These are phyloP conservation scores for Acer negundo DNA, from an alignment of 345 rosid species.

Conservation along the genomic window DNA sequence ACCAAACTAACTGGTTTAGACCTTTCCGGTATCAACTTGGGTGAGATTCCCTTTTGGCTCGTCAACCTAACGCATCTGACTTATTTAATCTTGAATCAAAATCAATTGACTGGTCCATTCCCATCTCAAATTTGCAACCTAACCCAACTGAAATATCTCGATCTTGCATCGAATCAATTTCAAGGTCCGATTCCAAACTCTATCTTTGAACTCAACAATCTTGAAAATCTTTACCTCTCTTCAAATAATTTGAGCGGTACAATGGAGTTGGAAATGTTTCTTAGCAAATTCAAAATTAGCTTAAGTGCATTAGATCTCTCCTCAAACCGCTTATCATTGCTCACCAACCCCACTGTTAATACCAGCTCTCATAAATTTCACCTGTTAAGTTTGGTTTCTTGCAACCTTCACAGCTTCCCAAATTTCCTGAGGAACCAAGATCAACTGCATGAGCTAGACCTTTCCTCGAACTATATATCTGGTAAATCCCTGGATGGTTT, in stretches of 20 bases:
- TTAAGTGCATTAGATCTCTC: too few relatives aligned
- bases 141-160: background rate
- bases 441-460: too few relatives aligned
- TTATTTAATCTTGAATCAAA: accelerated
- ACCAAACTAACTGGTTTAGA: background rate
- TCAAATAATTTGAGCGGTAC: too few relatives aligned
- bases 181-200: constrained; percentile 27
- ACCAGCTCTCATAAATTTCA: background rate
- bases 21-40: background rate
- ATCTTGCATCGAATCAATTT: background rate
- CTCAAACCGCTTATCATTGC: too few relatives aligned
- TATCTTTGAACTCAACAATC: constrained; percentile 1
- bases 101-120: constrained; percentile 15
- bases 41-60: constrained; percentile 6
- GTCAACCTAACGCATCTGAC: constrained; percentile 14
- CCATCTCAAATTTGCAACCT: constrained; percentile 17
- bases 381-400: too few relatives aligned
- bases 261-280: too few relatives aligned
- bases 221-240: background rate
- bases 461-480: too few relatives aligned
- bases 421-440: too few relatives aligned
- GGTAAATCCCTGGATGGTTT: too few relatives aligned
- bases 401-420: too few relatives aligned
- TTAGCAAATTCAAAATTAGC: too few relatives aligned
- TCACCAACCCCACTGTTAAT: background rate